Evolutionary conservation across 257 asterid genomes (phyloP).

Genomic region (Echium plantagineum): DNA sequence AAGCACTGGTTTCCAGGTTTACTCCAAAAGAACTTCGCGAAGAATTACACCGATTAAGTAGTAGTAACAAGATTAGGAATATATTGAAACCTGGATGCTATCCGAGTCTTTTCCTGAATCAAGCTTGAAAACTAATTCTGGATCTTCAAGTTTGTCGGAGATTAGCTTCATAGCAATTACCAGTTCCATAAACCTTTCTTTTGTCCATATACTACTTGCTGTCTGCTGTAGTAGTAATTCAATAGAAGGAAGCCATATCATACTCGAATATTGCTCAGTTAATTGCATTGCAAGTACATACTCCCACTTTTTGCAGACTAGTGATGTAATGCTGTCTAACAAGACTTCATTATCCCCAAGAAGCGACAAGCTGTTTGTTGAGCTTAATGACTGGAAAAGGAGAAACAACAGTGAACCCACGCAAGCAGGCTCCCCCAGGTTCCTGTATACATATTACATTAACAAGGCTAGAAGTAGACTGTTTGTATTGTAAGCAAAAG

Average conservation of each 20-base stretch:
- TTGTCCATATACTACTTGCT: constrained; percentile 25
- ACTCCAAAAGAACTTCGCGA: background rate
- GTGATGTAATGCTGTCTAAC: constrained; percentile 24
- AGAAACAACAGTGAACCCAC: constrained; percentile 68
- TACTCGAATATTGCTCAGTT: constrained; percentile 66
- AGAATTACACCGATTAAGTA: background rate
- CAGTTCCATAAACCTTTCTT: constrained; percentile 38
- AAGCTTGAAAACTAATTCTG: constrained; percentile 61
- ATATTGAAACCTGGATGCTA: constrained; percentile 51
- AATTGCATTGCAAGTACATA: constrained; percentile 56
- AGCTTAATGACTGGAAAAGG: constrained; percentile 51
- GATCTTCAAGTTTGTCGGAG: constrained; percentile 67
- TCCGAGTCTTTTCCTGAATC: constrained; percentile 50
- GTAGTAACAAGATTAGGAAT: background rate
- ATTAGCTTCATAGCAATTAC: constrained; percentile 48
- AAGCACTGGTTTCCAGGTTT: background rate
- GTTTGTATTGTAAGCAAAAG: constrained; percentile 7
- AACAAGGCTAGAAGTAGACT: constrained; percentile 16
- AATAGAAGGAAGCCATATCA: constrained; percentile 73
- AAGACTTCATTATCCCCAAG: constrained; percentile 26
- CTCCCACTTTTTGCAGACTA: constrained; percentile 58
- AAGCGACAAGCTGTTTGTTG: constrained; percentile 30
- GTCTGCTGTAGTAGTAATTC: constrained; percentile 49
- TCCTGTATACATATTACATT: constrained; percentile 47
- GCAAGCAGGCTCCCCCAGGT: constrained; percentile 64